These are phyloP conservation scores for Fusarium kyushuense DNA, from an alignment of 2,329 filamentous ascomycete species.

Conservation along the genomic window DNA sequence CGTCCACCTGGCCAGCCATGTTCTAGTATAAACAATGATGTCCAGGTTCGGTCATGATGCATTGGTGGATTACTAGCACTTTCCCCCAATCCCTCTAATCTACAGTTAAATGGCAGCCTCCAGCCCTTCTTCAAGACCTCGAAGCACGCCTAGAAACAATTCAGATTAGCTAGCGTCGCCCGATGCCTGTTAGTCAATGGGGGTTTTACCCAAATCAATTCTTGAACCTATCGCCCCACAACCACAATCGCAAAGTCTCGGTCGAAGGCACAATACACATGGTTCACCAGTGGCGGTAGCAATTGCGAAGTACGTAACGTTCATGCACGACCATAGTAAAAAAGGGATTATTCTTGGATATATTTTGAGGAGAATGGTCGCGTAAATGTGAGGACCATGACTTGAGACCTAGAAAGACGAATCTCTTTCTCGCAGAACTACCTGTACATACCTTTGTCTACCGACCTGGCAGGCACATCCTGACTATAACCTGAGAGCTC, in stretches of 20 bases:
- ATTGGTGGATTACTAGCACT: constrained; percentile 23
- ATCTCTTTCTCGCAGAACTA: not conserved
- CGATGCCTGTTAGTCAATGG: constrained; percentile 7
- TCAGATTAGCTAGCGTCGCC: constrained; percentile 37
- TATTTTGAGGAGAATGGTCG: not conserved
- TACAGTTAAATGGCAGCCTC: constrained; percentile 7
- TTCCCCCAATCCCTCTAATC: constrained; percentile 14
- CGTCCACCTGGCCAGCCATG: constrained; percentile 17
- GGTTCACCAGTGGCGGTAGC: constrained; percentile 11
- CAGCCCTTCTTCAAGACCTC: constrained; percentile 21
- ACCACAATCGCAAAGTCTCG: constrained; percentile 24
- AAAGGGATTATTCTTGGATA: not conserved
- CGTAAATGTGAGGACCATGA: not conserved
- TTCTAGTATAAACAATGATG: constrained; percentile 32
- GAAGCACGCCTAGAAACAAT: constrained; percentile 24
- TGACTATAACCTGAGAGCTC: not conserved
- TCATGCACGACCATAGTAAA: constrained; percentile 24
- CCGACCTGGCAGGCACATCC: not conserved
- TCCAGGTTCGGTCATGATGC: constrained; percentile 37
- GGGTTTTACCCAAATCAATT: constrained; percentile 19
- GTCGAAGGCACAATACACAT: constrained; percentile 23
- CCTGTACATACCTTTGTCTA: not conserved
- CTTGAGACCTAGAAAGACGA: not conserved
- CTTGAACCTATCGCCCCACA: constrained; percentile 25
- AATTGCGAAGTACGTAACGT: constrained; percentile 17